Evolutionary conservation across 2,329 filamentous ascomycete genomes (phyloP).

Genomic region (Alternaria tenuissima): DNA sequence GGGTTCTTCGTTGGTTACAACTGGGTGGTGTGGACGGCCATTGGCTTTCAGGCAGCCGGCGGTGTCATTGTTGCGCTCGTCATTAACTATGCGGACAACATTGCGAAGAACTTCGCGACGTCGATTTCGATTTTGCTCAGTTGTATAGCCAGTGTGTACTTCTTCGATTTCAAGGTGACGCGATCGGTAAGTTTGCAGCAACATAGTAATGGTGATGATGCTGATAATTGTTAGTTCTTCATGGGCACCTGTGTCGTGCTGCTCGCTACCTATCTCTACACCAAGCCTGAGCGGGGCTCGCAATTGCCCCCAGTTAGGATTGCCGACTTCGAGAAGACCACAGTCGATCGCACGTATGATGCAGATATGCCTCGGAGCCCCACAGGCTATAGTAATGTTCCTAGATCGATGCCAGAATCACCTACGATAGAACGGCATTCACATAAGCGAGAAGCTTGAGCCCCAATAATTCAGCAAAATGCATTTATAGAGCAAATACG

Average conservation of each 20-base stretch:
- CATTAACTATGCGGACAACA: constrained; percentile 86
- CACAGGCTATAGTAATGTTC: constrained; percentile 15
- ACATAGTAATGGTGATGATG: neutral
- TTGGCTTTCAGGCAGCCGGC: constrained; percentile 81
- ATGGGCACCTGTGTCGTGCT: constrained; percentile 81
- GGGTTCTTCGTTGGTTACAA: constrained; percentile 98
- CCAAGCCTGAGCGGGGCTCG: constrained; percentile 64
- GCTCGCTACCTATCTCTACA: constrained; percentile 85
- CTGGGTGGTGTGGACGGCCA: constrained; percentile 85
- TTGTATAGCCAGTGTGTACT: constrained; percentile 82
- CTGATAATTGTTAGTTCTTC: constrained; percentile 69
- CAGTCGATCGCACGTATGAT: constrained; percentile 57
- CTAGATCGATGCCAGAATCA: constrained; percentile 31
- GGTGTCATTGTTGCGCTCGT: constrained; percentile 85
- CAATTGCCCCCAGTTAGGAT: constrained; percentile 71
- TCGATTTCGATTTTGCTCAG: constrained; percentile 91
- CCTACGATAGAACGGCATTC: constrained; percentile 35
- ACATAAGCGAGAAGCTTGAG: constrained; percentile 37
- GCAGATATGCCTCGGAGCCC: constrained; percentile 21
- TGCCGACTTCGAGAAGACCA: constrained; percentile 79
- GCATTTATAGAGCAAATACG: neutral
- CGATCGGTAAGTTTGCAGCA: constrained; percentile 34
- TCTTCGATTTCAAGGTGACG: constrained; percentile 82
- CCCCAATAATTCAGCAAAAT: neutral
- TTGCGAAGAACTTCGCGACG: constrained; percentile 92